phyloP scores from a whole-genome alignment of 495 filamentous ascomycete genomes.

The Letharia columbiana region DNA sequence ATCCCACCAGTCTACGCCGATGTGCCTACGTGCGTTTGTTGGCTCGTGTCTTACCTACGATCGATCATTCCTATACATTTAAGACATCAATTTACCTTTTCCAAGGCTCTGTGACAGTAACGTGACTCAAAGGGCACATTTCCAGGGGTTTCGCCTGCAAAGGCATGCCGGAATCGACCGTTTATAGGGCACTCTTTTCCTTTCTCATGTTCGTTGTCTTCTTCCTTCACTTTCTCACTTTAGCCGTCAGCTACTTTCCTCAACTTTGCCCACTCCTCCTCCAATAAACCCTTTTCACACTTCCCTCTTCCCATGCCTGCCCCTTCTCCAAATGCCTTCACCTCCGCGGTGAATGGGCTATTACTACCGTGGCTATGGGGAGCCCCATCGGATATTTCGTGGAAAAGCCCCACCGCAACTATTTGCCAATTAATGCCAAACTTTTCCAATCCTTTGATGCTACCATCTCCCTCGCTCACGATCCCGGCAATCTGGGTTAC shows the following conservation, averaged over 20 bases:
- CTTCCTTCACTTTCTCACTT: not conserved
- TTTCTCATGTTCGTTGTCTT: not conserved
- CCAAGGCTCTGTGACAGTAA: no score
- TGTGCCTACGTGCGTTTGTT: no score
- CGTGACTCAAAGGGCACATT: not conserved
- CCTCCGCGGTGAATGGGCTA: constrained; percentile 38
- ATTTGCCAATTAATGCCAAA: constrained; percentile 15
- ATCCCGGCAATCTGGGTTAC: constrained; percentile 28
- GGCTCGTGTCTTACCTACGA: no score
- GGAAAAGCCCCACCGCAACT: constrained; percentile 3
- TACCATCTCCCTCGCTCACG: constrained; percentile 3
- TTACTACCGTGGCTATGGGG: constrained; percentile 48
- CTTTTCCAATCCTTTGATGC: constrained; percentile 2
- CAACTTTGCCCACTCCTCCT: constrained; percentile 28
- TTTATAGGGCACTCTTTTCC: not conserved
- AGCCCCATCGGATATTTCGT: not conserved
- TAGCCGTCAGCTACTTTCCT: constrained; percentile 12
- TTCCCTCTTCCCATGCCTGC: not conserved
- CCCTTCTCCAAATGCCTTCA: constrained; percentile 27
- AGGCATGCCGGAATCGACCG: not conserved
- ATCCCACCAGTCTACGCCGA: not conserved
- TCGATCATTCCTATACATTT: not conserved
- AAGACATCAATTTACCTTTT: not conserved
- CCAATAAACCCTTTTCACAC: not conserved
- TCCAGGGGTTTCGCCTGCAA: not conserved